Evolutionary conservation across 2,329 filamentous ascomycete genomes (phyloP).

Genomic region (Talaromyces sp.): DNA sequence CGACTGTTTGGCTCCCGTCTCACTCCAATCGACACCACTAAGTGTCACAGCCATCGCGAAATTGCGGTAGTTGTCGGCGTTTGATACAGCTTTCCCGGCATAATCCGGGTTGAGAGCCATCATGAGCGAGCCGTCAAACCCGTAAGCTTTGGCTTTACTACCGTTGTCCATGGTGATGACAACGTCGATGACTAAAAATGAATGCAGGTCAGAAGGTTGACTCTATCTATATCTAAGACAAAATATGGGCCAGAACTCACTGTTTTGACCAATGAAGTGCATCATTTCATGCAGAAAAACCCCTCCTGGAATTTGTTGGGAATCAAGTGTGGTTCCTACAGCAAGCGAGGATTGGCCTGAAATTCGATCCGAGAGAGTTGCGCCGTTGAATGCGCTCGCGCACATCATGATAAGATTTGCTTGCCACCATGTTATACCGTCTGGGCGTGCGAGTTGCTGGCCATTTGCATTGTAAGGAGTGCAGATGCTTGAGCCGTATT

Average conservation of each 20-base stretch:
- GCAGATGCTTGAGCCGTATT: neutral
- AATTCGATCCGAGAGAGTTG: neutral
- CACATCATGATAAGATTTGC: slow-evolving; percentile 3
- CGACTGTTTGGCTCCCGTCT: neutral
- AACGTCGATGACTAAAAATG: neutral
- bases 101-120: neutral
- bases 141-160: neutral
- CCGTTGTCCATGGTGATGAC: slow-evolving; percentile 1
- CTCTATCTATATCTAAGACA: too few species aligned
- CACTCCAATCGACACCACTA: neutral
- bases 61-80: slow-evolving; percentile 1
- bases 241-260: neutral
- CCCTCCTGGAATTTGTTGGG: neutral
- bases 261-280: neutral
- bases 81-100: neutral
- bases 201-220: neutral
- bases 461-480: neutral
- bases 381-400: neutral
- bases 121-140: neutral
- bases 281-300: neutral
- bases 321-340: neutral
- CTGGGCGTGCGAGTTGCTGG: neutral
- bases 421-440: slow-evolving; percentile 3
- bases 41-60: neutral
- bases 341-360: neutral